These are phyloP conservation scores for Ophiostoma sp. DNA, from an alignment of 2,329 filamentous ascomycete genomes.

Conservation along the genomic window DNA sequence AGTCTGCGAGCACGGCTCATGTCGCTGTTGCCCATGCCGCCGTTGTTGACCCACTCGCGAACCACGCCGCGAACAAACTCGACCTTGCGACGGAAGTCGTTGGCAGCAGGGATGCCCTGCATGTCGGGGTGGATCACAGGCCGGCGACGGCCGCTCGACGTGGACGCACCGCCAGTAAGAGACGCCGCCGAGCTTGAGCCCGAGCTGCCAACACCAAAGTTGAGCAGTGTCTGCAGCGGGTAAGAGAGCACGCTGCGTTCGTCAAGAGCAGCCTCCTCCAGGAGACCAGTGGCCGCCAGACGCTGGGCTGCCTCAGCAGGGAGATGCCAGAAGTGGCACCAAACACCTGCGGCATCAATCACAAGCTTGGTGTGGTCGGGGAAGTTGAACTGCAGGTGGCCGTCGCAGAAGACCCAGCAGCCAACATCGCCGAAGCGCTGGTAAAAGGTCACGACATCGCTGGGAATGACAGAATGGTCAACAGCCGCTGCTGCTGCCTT, in stretches of 20 bases:
- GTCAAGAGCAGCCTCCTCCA: constrained; percentile 69
- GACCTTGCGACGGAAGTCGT: constrained; percentile 72
- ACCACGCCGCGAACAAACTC: constrained; percentile 69
- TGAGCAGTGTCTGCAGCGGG: constrained; percentile 70
- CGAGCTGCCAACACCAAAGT: constrained; percentile 50
- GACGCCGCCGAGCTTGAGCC: constrained; percentile 7
- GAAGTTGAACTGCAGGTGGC: constrained; percentile 81
- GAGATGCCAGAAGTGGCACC: constrained; percentile 77
- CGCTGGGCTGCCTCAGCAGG: constrained; percentile 68
- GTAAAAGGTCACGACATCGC: constrained; percentile 74
- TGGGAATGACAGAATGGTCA: constrained; percentile 45
- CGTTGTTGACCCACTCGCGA: constrained; percentile 68
- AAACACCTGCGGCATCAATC: constrained; percentile 70
- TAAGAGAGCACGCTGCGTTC: constrained; percentile 71
- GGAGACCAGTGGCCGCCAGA: constrained; percentile 64
- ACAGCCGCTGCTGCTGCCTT: constrained; percentile 42
- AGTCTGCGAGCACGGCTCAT: constrained; percentile 57
- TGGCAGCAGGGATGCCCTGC: constrained; percentile 67
- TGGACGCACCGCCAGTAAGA: constrained; percentile 42
- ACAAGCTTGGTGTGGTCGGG: constrained; percentile 86
- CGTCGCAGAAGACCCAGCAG: constrained; percentile 79
- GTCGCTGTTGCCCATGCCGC: constrained; percentile 67
- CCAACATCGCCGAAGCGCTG: constrained; percentile 79
- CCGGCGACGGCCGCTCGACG: constrained; percentile 47
- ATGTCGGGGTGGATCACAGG: constrained; percentile 62